A percentile compares a stretch with the other conserved stretches of the same genome.
Conservation (phyloP, 2,329 filamentous ascomycete species). For the Aureobasidium sp. region DNA sequence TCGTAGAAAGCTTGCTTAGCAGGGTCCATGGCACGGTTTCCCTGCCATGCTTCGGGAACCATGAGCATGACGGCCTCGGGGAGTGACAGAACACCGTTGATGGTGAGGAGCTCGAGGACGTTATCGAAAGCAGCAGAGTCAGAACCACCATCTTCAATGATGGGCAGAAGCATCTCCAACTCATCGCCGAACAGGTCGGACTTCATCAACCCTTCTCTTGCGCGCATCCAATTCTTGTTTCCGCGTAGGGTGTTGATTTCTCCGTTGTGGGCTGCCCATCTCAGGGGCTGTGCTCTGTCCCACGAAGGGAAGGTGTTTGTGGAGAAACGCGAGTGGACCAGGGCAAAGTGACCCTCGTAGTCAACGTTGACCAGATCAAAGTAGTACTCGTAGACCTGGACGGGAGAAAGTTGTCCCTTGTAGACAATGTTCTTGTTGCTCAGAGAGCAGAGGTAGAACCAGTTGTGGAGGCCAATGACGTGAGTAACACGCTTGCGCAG, state of each 20-base stretch:
- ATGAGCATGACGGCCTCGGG: conserved; percentile 98
- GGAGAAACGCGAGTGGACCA: conserved; percentile 95
- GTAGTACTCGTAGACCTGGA: conserved; percentile 97
- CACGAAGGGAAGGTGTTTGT: conserved; percentile 98
- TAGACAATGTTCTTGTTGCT: conserved; percentile 99
- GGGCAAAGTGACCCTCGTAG: conserved; percentile 92
- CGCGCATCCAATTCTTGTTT: conserved; percentile 99
- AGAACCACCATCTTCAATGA: conserved; percentile 93
- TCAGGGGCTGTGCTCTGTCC: conserved; percentile 91
- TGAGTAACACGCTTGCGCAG: conserved; percentile 92
- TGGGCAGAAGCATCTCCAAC: conserved; percentile 82
- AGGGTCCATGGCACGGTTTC: conserved; percentile 83
- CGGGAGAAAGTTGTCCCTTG: conserved; percentile 90
- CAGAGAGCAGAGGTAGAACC: conserved; percentile 96
- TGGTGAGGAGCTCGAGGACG: conserved; percentile 84
- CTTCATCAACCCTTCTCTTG: conserved; percentile 88
- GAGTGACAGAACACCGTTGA: conserved; percentile 91
- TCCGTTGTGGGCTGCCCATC: conserved; percentile 97
- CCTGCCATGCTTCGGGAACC: conserved; percentile 97
- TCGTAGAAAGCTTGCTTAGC: conserved; percentile 97
- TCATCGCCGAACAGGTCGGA: conserved; percentile 90
- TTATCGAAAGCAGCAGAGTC: conserved; percentile 98
- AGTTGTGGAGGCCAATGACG: conserved; percentile 91
- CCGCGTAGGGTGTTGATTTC: conserved; percentile 96
- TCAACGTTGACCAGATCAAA: conserved; percentile 95